Evolutionary conservation across 768 basidiomycete genomes (phyloP).

Genomic region (Tulasnella sp.): DNA sequence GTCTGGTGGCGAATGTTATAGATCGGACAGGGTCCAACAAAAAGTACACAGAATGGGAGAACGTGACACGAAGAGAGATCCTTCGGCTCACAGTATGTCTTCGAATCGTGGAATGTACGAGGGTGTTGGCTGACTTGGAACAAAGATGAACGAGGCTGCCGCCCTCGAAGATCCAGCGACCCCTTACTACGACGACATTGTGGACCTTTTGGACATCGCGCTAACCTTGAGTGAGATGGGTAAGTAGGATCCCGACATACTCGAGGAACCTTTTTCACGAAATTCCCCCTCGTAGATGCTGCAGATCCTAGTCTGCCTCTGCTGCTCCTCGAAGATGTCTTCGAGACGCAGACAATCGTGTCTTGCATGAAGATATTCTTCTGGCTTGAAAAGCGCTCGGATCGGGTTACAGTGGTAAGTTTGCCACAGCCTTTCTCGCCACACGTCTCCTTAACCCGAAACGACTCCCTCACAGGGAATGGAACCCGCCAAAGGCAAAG

Average conservation of each 20-base stretch:
- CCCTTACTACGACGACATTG: slow-evolving; percentile 54
- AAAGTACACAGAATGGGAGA: slow-evolving; percentile 57
- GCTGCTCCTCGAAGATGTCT: slow-evolving; percentile 64
- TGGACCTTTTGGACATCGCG: slow-evolving; percentile 60
- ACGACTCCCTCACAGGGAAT: slow-evolving; percentile 39
- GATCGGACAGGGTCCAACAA: background rate
- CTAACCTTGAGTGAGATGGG: slow-evolving; percentile 73
- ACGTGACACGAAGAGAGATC: slow-evolving; percentile 59
- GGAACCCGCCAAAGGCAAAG: slow-evolving; percentile 82
- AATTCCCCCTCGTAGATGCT: slow-evolving; percentile 44
- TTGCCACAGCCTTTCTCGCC: background rate
- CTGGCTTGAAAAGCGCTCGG: slow-evolving; percentile 71
- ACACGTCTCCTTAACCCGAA: background rate
- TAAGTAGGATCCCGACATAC: slow-evolving; percentile 30
- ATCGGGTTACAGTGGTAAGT: slow-evolving; percentile 48
- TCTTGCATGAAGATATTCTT: slow-evolving; percentile 84
- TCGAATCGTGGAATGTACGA: background rate
- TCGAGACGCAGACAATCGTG: slow-evolving; percentile 76
- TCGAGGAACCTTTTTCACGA: background rate
- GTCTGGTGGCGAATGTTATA: slow-evolving; percentile 9
- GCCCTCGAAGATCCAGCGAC: slow-evolving; percentile 47
- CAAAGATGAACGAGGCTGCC: slow-evolving; percentile 57
- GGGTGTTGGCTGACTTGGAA: background rate
- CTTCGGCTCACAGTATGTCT: slow-evolving; percentile 60
- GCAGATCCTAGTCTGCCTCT: slow-evolving; percentile 71